Base-by-base conservation (phyloP, 1,284 basidiomycete species). In the Cystobasidiaceae sp. region DNA sequence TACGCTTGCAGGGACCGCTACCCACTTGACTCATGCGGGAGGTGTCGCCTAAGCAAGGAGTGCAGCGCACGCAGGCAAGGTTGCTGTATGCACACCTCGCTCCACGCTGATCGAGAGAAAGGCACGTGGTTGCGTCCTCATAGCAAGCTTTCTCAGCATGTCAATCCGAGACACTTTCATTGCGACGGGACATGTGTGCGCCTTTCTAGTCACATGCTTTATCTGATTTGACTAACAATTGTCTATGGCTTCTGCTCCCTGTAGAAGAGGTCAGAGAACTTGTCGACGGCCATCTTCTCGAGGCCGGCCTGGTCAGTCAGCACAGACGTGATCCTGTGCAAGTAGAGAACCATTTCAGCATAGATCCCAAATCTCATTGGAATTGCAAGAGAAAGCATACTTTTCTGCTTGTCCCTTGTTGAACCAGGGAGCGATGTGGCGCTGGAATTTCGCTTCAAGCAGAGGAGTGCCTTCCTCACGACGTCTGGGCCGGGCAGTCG, bases 381-480 rank as follows among this genome's bases (percentile, higher is more conserved):
- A n/a, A n/a, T 63, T 32, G 15, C 9, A 17, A 37, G 39, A 32
- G 17, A 46, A 37, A 2, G 28, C 39, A 64, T 74, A 89, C 88
- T 83, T 86, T 74, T 85, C 82, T 77, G 89, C 88, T 70, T 84
- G 86, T 21, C 78, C 77, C 46, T 80, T 80, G 62, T 86, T 82
- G 74, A 86, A 92, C 78, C 89, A 88, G 66, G 84, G 81, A n/a
- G 82, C 82, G 69, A 91, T 86, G 74, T 92, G 89, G 70, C 84
- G 80, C 66, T 68, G 66, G 52, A 73, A 73, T 64, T 94, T 94
- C 77, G 85, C 84, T 74, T 91, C 84, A 71, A 94, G 79, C 44
- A 94, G 80, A n/a, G 91, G 92, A 3, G 86, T 91, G 66, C 90
- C 91, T 77, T 94, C 92, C 30, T 81, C 82, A 67, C 91, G 85